Base-by-base conservation (phyloP, 2,329 filamentous ascomycete species). In the Capronia coronata region DNA sequence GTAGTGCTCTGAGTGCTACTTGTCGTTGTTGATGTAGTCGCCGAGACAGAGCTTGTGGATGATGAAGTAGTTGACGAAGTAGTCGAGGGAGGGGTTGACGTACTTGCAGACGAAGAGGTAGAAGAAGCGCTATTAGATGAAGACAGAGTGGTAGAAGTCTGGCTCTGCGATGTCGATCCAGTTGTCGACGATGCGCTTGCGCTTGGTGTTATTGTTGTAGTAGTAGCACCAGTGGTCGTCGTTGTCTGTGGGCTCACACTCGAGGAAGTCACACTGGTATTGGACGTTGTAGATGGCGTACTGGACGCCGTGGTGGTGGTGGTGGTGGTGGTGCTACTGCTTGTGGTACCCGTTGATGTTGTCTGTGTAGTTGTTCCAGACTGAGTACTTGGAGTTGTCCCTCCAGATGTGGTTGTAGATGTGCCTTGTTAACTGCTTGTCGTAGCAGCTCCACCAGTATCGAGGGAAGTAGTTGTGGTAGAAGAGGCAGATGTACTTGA, bases 401-500 rank as follows among this genome's bases (percentile, higher is more conserved):
- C 25, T 43, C 7, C 14, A 11, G 19, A 6, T 13, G 34, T 37
- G 7, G 34, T 18, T 37, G 34, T 19, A 18, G 34, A 18, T 9
- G 34, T 37, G 34, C 14, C 19, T 19, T 37, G 34, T 9, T n/a
- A 3, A 37, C 34, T 37, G 11, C 34, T 37, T 19, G 34, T 37
- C 16, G 34, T 37, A 19, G 34, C 8, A 10, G n/a, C 34, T 18
- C 14, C 34, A 19, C 14, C 14, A 5, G 18, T 11, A 37, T 11
- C 23, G 41, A 18, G 16, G 22, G 43, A 27, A 21, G 43, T 25
- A 18, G 32, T 37, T 18, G 34, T 37, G 43, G 29, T 37, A 23
- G 43, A 37, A 35, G 16, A 21, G 8, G 43, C 4, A 37, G 43
- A 46, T 16, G 43, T 37, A 46, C 29, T 27, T 9, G 32, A 37